Conservation (phyloP, 2,329 filamentous ascomycete genomes). For the Ilyonectria mors-panacis region DNA sequence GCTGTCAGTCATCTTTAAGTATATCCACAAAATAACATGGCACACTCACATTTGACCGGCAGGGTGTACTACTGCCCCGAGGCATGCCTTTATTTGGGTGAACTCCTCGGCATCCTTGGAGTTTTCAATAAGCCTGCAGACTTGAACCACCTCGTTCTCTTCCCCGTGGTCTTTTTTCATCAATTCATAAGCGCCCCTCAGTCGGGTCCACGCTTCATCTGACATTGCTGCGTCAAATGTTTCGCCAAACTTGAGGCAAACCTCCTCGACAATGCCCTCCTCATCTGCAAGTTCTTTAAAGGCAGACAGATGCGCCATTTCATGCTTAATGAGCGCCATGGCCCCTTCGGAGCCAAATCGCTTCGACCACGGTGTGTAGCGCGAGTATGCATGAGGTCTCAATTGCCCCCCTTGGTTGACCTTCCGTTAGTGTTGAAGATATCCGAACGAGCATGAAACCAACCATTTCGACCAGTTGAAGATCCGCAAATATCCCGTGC, state of each 20-base stretch:
- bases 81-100: constrained; percentile 29
- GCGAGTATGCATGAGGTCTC: constrained; percentile 29
- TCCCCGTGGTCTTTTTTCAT: constrained; percentile 31
- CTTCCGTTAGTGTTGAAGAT: background rate
- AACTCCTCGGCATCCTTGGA: constrained; percentile 24
- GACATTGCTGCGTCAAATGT: constrained; percentile 32
- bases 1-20: background rate
- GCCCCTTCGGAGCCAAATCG: constrained; percentile 21
- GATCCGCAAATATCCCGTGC: constrained; percentile 31
- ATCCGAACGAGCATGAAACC: background rate
- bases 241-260: constrained; percentile 30
- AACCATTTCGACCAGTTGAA: constrained; percentile 28
- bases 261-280: constrained; percentile 25
- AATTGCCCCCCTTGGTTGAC: constrained; percentile 19
- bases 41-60: constrained; percentile 25
- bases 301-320: constrained; percentile 27
- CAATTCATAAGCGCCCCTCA: constrained; percentile 17
- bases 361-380: constrained; percentile 19
- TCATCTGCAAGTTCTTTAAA: constrained; percentile 19
- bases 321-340: constrained; percentile 25
- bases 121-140: constrained; percentile 24
- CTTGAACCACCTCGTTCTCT: constrained; percentile 25
- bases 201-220: constrained; percentile 25
- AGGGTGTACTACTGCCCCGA: constrained; percentile 23
- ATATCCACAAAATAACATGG: background rate